phyloP scores from a whole-genome alignment of 163 green algal species.

The Smithsoniella earleae region DNA sequence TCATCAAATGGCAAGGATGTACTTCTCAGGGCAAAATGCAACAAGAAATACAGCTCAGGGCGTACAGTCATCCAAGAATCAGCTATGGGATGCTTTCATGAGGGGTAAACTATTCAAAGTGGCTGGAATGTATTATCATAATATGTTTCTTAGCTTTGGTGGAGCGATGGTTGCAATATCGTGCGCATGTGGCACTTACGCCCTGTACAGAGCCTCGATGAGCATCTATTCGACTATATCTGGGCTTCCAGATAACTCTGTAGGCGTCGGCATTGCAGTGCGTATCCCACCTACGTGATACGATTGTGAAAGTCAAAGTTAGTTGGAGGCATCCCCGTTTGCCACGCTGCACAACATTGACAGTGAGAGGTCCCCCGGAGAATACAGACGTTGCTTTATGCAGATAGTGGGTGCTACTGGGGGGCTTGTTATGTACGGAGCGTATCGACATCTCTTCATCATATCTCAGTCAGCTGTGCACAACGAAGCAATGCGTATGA shows the following conservation, averaged over 20 bases:
- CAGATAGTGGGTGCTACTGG: neutral
- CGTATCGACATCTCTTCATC: neutral
- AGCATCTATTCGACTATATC: neutral
- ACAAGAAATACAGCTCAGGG: too few species aligned
- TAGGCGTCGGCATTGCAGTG: neutral
- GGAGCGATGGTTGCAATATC: neutral
- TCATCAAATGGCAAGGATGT: too few species aligned
- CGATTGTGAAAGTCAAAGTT: neutral
- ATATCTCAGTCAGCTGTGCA: constrained; percentile 1
- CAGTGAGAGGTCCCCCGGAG: neutral
- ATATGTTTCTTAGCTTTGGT: constrained; percentile 22
- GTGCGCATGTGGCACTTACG: neutral
- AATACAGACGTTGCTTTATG: neutral
- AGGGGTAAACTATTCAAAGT: constrained; percentile 3
- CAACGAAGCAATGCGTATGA: neutral
- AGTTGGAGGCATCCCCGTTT: neutral
- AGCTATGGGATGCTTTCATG: too few species aligned
- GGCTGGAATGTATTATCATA: neutral
- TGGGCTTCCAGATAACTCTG: neutral
- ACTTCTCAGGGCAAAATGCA: too few species aligned
- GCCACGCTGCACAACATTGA: neutral
- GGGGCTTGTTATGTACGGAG: constrained; percentile 3
- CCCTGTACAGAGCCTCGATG: neutral
- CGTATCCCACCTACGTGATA: neutral
- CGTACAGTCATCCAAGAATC: too few species aligned